phyloP scores from a whole-genome alignment of 306 rosid species.

The Lathyrus tuberosus region DNA sequence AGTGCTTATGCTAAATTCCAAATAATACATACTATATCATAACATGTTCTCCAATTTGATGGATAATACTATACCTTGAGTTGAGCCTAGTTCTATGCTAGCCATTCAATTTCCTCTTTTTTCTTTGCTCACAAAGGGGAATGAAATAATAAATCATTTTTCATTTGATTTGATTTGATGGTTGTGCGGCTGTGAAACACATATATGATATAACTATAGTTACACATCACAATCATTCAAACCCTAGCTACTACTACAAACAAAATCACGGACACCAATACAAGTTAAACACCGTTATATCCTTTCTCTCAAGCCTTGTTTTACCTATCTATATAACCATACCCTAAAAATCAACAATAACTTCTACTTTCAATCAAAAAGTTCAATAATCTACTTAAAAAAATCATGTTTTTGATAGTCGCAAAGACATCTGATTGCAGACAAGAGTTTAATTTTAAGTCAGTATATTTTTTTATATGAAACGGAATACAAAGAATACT shows the following conservation, averaged over 20 bases:
- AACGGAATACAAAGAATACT: too few species aligned
- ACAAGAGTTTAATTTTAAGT: too few species aligned
- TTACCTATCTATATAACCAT: constrained; percentile 5
- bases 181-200: constrained; percentile 44
- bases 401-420: neutral
- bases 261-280: constrained; percentile 40
- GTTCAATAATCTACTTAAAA: neutral
- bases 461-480: too few species aligned
- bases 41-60: constrained; percentile 28
- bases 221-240: constrained; percentile 42
- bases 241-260: constrained; percentile 27
- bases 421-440: too few species aligned
- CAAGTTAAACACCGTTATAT: constrained; percentile 36
- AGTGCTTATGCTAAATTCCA: constrained; percentile 34
- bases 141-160: constrained; percentile 12
- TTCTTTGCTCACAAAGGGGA: constrained; percentile 10
- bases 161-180: constrained; percentile 66
- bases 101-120: constrained; percentile 10
- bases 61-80: constrained; percentile 10
- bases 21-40: constrained; percentile 13
- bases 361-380: constrained; percentile 3
- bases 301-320: constrained; percentile 32
- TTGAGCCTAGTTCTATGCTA: constrained; percentile 23
- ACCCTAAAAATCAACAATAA: constrained; percentile 28
- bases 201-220: neutral